Evolutionary conservation across 2,329 filamentous ascomycete species (phyloP), one percentile per base, ranked within the genome.

Genomic region (Colletotrichum sp.): DNA sequence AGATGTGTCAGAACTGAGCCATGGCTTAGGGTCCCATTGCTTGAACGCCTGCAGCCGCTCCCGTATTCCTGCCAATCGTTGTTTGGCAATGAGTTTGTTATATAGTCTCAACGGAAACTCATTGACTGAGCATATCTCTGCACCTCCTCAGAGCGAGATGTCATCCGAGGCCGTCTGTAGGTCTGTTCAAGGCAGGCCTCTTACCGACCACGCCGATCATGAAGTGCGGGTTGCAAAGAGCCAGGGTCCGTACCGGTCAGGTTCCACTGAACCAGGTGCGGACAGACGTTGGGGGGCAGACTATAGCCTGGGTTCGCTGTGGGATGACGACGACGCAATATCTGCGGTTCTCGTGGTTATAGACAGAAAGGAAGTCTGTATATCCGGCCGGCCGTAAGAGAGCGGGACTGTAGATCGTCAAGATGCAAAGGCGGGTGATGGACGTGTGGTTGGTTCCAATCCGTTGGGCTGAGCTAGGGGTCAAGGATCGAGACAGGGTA

Each of bases 381-480:
- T 43, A 64, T 18, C 58, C 48, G 48, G 34, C 43, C 73, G 73
- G 74, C 70, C 74, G 74, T 69, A 69, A 75, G 73, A 28, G 34
- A 10, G 32, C 27, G 9, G 65, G 28, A 52, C 52, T 9, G 58
- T 71, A 75, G 72, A 75, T 71, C 72, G 36, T 66, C 61, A 28
- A 32, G 62, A 71, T 67, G 72, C 68, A 62, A 62, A 55, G 68
- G 48, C 68, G 64, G 70, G 64, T 73, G 70, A 55, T 69, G 64
- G 58, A 60, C 18, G 74, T 65, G 32, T 69, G 74, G 73, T 69
- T 73, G 70, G 70, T 69, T 73, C 74, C 70, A 73, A 65, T 65
- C 56, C 32, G 56, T 52, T 68, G 74, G 74, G 68, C 56, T 73
- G 70, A 74, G 34, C 64, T 65, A 74, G 58, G 64, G 74, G 74